Conservation (phyloP, 495 filamentous ascomycete species). For the Lindgomyces ingoldianus region DNA sequence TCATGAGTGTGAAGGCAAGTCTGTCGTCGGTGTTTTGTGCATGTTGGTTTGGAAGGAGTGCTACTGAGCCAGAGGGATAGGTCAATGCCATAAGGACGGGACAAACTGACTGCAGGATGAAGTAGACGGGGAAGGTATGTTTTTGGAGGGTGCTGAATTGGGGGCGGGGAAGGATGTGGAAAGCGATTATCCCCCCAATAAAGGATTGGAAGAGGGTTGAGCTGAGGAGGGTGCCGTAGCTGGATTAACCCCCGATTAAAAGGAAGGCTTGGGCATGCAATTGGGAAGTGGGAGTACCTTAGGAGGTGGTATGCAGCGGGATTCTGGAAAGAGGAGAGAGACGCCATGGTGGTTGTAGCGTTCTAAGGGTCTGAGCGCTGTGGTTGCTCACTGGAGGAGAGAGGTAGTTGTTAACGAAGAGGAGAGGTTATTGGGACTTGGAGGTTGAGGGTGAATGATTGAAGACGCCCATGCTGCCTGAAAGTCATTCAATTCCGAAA, state of each 20-base stretch:
- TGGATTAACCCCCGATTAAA: slow-evolving; percentile 9
- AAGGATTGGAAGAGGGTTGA: slow-evolving; percentile 61
- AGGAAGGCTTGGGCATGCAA: neutral
- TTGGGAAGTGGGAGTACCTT: slow-evolving; percentile 52
- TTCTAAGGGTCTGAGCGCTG: too few species aligned
- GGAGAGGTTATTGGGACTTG: neutral
- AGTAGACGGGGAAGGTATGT: slow-evolving; percentile 82
- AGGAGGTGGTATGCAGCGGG: slow-evolving; percentile 76
- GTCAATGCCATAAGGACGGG: slow-evolving; percentile 77
- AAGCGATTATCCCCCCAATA: slow-evolving; percentile 73
- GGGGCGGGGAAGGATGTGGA: slow-evolving; percentile 69
- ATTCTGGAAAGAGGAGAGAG: slow-evolving; percentile 53
- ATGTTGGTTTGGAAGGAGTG: neutral
- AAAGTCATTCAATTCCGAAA: neutral
- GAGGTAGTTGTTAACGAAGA: neutral
- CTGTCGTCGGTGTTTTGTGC: neutral
- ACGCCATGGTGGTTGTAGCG: slow-evolving; percentile 50
- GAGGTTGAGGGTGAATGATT: too few species aligned
- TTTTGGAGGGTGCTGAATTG: slow-evolving; percentile 79
- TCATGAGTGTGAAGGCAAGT: slow-evolving; percentile 45
- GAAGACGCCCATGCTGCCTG: too few species aligned
- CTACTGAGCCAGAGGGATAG: slow-evolving; percentile 56
- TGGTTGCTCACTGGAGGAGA: too few species aligned
- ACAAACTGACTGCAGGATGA: slow-evolving; percentile 73
- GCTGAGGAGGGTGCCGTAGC: slow-evolving; percentile 43